These are phyloP conservation scores for Starmerella tilneyi DNA, from an alignment of 805 yeast species.

Conservation along the genomic window DNA sequence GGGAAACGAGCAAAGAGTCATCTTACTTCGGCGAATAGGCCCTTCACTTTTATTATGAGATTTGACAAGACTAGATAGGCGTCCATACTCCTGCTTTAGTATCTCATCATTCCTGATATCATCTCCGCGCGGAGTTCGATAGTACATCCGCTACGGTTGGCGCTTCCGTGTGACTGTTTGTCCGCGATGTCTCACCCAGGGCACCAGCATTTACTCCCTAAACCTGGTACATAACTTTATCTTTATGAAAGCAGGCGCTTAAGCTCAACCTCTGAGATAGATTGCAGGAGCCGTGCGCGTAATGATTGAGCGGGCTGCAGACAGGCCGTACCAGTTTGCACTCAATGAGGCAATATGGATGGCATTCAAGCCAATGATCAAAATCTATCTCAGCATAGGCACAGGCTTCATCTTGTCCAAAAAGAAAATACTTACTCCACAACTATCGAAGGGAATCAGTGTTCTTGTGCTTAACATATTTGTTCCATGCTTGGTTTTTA, in stretches of 20 bases:
- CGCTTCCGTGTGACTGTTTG: too few species aligned
- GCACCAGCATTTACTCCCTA: background rate
- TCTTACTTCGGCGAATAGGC: too few species aligned
- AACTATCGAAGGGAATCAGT: conserved; percentile 42
- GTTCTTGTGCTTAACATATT: conserved; percentile 57
- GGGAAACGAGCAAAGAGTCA: background rate
- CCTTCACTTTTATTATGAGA: too few species aligned
- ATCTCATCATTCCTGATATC: too few species aligned
- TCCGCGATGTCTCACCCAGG: too few species aligned
- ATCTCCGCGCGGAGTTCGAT: too few species aligned
- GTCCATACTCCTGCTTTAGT: too few species aligned
- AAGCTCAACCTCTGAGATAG: too few species aligned
- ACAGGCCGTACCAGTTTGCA: conserved; percentile 18
- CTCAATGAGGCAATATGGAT: conserved; percentile 50
- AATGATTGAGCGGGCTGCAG: conserved; percentile 11
- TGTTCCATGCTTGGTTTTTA: conserved; percentile 66
- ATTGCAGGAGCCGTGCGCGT: background rate
- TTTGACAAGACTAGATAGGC: too few species aligned
- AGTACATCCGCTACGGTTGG: too few species aligned
- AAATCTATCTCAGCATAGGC: conserved; percentile 61
- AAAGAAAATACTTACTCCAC: conserved; percentile 44
- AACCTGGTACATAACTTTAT: background rate
- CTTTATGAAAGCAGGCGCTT: too few species aligned
- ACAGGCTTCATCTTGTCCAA: conserved; percentile 58
- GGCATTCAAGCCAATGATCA: conserved; percentile 76